Evolutionary conservation across 208 protist species (phyloP), one percentile per base, ranked within the genome.

Genomic region (Perkinsela sp.): DNA sequence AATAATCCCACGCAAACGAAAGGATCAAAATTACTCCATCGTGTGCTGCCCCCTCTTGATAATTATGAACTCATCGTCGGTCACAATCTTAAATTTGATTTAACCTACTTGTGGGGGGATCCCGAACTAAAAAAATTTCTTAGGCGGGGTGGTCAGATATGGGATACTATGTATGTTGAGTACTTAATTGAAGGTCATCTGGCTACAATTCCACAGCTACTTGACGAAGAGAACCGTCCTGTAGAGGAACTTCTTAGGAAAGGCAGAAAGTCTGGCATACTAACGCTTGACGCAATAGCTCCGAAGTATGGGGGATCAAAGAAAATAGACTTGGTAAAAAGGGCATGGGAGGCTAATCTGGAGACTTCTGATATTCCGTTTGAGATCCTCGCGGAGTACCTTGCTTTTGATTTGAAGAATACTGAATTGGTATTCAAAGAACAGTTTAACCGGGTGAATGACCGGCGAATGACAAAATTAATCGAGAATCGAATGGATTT

Each of bases 81-180:
- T 28, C 88, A 93, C 75, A 93, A 93, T 77, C 79, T 93, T 71
- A 93, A 93, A 74, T 93, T 93, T 69, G 88, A 93, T 68, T 69
- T 93, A 71, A 77, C 90, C 66, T 86, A 93, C 15, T 78, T 90
- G 0, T 93, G 86, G 85, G 77, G 82, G 31, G 83, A 90, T 70
- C 72, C 68, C 0, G 84, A 91, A 72, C 74, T 93, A 28, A 75
- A 79, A 32, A 76, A 75, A 57, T 93, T 93, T 71, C 72, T 93
- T 22, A 73, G 71, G 29, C 78, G 84, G 1, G 88, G 88, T 40
- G 88, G 88, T 2, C 82, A 82, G 67, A 84, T 93, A 2, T 93
- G 88, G 86, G 88, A 93, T 72, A 93, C 88, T 40, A 93, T 93
- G 88, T 93, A 93, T 74, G 85, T 75, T 29, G 85, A 93, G 77